Conservation (phyloP, 2,329 filamentous ascomycete species). For the Calonectria naviculata region DNA sequence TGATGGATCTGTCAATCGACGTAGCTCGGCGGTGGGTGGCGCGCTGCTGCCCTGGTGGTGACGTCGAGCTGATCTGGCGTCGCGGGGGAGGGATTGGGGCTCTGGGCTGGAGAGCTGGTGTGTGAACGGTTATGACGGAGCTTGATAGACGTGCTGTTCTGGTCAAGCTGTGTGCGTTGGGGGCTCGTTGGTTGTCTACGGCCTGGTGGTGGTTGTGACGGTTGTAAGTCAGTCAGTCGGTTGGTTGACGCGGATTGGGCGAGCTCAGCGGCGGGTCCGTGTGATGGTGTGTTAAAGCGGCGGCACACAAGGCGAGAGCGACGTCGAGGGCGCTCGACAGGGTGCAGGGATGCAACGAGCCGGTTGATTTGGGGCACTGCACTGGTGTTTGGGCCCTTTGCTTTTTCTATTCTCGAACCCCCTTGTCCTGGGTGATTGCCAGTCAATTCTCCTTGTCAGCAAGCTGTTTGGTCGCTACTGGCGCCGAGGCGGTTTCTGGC, state of each 20-base stretch:
- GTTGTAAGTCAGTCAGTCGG: constrained; percentile 37
- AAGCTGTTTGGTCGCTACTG: constrained; percentile 41
- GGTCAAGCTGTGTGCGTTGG: neutral
- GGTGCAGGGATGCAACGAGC: constrained; percentile 21
- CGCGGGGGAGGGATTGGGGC: constrained; percentile 2
- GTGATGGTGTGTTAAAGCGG: constrained; percentile 41
- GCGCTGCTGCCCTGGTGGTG: constrained; percentile 12
- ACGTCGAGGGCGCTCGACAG: constrained; percentile 30
- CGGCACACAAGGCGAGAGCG: constrained; percentile 29
- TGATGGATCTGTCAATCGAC: constrained; percentile 19
- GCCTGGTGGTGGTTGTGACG: constrained; percentile 32
- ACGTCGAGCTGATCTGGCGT: constrained; percentile 18
- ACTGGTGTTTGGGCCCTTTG: constrained; percentile 27
- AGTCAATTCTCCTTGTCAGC: constrained; percentile 25
- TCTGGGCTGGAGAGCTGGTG: constrained; percentile 19
- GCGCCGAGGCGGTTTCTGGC: constrained; percentile 41
- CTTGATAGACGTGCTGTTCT: constrained; percentile 18
- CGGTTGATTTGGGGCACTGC: constrained; percentile 12
- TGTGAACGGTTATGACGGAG: constrained; percentile 29
- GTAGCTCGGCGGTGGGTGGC: constrained; percentile 14
- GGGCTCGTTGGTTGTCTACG: constrained; percentile 30
- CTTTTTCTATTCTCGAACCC: constrained; percentile 42
- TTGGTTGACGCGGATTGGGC: constrained; percentile 36
- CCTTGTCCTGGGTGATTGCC: constrained; percentile 36
- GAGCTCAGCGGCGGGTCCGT: constrained; percentile 25